Conservation (phyloP, 768 basidiomycete genomes). For the Vararia minispora region DNA sequence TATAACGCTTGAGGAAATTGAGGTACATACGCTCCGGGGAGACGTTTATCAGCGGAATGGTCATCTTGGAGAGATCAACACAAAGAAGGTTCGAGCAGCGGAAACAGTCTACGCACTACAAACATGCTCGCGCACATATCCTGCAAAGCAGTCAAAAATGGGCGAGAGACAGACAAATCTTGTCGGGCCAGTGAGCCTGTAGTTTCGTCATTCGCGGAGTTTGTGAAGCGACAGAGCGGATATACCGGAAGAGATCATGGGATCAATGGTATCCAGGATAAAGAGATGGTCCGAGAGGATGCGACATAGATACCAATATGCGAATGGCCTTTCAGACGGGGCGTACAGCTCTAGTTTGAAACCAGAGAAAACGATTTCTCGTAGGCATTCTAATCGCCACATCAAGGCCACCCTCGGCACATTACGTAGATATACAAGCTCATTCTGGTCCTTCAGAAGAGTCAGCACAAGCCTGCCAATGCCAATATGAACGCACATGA, state of each 20-base stretch:
- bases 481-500: background rate
- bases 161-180: conserved; percentile 1
- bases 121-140: conserved; percentile 43
- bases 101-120: conserved; percentile 27
- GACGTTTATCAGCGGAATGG: conserved; percentile 33
- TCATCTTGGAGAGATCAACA: conserved; percentile 27
- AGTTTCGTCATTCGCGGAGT: conserved; percentile 5
- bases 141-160: conserved; percentile 17
- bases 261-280: conserved; percentile 38
- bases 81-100: background rate
- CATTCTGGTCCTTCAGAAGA: conserved; percentile 10
- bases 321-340: conserved; percentile 54
- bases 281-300: conserved; percentile 47
- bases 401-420: conserved; percentile 38
- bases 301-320: conserved; percentile 62
- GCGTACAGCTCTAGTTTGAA: conserved; percentile 70
- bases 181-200: conserved; percentile 1
- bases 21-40: conserved; percentile 41
- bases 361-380: conserved; percentile 63
- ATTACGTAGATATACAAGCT: conserved; percentile 5
- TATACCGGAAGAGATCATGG: conserved; percentile 30
- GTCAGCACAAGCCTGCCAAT: background rate
- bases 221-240: background rate
- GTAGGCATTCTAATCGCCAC: conserved; percentile 49
- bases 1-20: conserved; percentile 58